Evolutionary conservation across 129 eudicot genomes (phyloP).

Genomic region (Mikania micrantha): DNA sequence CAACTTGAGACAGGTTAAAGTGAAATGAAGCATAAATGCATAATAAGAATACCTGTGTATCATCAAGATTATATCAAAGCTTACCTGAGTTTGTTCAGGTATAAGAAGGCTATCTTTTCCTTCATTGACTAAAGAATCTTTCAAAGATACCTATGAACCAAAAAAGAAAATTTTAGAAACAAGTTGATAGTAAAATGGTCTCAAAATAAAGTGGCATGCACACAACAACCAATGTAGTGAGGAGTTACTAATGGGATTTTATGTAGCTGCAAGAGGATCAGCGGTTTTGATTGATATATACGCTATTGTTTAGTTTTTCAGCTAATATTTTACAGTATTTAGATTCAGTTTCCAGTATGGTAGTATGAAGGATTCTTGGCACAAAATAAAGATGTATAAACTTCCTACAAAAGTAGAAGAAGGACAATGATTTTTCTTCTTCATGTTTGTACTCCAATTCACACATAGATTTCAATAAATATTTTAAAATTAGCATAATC

Average conservation of each 20-base stretch:
- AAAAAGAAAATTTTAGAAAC: not conserved
- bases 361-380: no score
- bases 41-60: not conserved
- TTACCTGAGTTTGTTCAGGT: conserved; percentile 67
- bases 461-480: not conserved
- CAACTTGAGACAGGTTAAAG: not conserved
- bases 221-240: not conserved
- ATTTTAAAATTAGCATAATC: not conserved
- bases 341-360: not conserved
- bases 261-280: not conserved
- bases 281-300: not conserved
- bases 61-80: not conserved
- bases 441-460: not conserved
- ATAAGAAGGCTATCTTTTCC: conserved; percentile 84
- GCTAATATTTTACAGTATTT: not conserved
- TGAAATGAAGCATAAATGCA: not conserved
- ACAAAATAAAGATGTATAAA: not conserved
- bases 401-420: not conserved
- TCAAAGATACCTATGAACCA: conserved; percentile 51
- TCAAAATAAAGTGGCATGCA: not conserved
- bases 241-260: not conserved
- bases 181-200: not conserved
- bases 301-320: not conserved
- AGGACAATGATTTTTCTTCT: not conserved
- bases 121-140: conserved; percentile 40